Evolutionary conservation across 768 basidiomycete genomes (phyloP).

Genomic region (Cantharellus anzutake): DNA sequence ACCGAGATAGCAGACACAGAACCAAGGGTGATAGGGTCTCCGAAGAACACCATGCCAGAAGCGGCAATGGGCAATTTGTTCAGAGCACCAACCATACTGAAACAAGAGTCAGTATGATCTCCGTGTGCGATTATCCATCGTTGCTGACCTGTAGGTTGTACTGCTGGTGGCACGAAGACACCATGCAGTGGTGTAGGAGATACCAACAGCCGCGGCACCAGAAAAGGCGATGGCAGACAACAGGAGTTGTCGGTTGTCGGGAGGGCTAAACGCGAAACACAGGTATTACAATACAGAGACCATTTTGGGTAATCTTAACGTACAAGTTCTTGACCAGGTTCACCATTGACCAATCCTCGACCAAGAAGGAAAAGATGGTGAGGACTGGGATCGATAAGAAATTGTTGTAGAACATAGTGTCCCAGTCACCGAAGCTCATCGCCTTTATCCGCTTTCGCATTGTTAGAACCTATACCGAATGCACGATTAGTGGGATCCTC

Average conservation of each 20-base stretch:
- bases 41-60: constrained; percentile 96
- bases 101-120: constrained; percentile 1
- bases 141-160: constrained; percentile 78
- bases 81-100: constrained; percentile 87
- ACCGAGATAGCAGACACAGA: constrained; percentile 74
- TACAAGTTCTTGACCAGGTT: constrained; percentile 78
- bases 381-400: constrained; percentile 85
- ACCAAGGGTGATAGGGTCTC: constrained; percentile 70
- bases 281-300: neutral
- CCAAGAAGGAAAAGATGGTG: constrained; percentile 54
- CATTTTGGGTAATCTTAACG: constrained; percentile 17
- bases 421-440: constrained; percentile 95
- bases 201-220: constrained; percentile 93
- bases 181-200: constrained; percentile 98
- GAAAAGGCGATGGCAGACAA: constrained; percentile 85
- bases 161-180: constrained; percentile 90
- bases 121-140: neutral
- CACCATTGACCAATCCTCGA: constrained; percentile 77
- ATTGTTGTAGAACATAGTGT: constrained; percentile 99
- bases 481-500: neutral
- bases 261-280: constrained; percentile 38
- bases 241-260: constrained; percentile 55
- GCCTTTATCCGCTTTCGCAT: constrained; percentile 95
- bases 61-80: constrained; percentile 98
- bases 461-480: constrained; percentile 47